Percentiles rank a stretch among this genome's conserved stretches.
Evolutionary conservation across 805 yeast species (phyloP).

Genomic region (Candida yuanshanica): DNA sequence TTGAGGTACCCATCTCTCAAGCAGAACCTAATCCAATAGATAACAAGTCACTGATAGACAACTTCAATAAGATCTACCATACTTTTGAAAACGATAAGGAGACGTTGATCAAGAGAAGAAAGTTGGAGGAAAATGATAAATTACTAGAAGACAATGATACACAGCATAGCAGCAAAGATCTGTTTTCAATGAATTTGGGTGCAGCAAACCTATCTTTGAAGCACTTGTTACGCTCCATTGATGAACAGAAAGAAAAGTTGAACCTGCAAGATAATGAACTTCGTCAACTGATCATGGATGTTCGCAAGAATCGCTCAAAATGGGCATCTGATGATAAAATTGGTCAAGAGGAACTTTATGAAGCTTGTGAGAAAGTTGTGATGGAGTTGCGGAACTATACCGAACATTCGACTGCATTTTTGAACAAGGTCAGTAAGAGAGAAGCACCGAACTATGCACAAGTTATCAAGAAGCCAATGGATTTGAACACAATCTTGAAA

Average conservation of each 20-base stretch:
- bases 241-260: conserved; percentile 69
- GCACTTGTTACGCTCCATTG: conserved; percentile 74
- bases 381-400: conserved; percentile 85
- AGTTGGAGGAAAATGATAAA: conserved; percentile 75
- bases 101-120: conserved; percentile 67
- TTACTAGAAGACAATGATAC: conserved; percentile 34
- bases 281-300: conserved; percentile 82
- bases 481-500: conserved; percentile 87
- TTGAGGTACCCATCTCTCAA: conserved; percentile 30
- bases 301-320: conserved; percentile 89
- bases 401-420: conserved; percentile 93
- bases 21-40: conserved; percentile 29
- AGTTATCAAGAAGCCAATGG: conserved; percentile 93
- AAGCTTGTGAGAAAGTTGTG: conserved; percentile 94
- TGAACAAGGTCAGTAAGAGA: conserved; percentile 92
- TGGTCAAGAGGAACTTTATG: conserved; percentile 97
- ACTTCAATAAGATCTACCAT: conserved; percentile 69
- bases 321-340: conserved; percentile 96
- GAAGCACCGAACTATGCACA: conserved; percentile 97
- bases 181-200: conserved; percentile 45
- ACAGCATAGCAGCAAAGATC: conserved; percentile 20
- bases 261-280: conserved; percentile 76
- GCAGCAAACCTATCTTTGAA: conserved; percentile 76
- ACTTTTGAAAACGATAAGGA: conserved; percentile 71
- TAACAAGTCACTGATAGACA: conserved; percentile 39